These are phyloP conservation scores for Phytophthora cactorum DNA, from an alignment of 352 stramenopile species.

Conservation along the genomic window DNA sequence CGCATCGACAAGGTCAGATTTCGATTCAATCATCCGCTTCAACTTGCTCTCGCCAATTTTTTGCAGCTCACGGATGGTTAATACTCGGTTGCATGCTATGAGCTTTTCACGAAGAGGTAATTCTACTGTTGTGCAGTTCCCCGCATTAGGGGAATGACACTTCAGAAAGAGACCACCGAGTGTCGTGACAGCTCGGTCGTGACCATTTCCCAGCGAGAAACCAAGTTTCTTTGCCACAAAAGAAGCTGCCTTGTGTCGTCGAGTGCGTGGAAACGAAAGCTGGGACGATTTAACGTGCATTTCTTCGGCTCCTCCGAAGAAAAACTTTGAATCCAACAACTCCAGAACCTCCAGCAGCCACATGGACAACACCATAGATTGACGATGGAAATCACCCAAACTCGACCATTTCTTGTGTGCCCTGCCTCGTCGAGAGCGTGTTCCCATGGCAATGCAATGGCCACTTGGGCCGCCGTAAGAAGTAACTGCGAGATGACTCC, in stretches of 20 bases:
- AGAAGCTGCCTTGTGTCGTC: conserved; percentile 37
- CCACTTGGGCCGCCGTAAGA: conserved; percentile 12
- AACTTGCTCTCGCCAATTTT: conserved; percentile 19
- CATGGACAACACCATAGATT: conserved; percentile 40
- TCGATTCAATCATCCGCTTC: conserved; percentile 2
- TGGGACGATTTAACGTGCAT: neutral
- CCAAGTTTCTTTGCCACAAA: conserved; percentile 30
- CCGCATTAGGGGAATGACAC: conserved; percentile 23
- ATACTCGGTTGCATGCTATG: conserved; percentile 9
- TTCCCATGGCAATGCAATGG: conserved; percentile 20
- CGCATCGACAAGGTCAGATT: neutral
- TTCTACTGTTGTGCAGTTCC: conserved; percentile 22
- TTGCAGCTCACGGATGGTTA: conserved; percentile 37
- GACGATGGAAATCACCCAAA: conserved; percentile 37
- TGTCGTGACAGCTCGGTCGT: conserved; percentile 21
- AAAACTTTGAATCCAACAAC: conserved; percentile 46
- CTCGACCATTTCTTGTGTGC: conserved; percentile 34
- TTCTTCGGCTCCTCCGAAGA: conserved; percentile 32
- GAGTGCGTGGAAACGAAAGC: conserved; percentile 32
- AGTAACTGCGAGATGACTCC: conserved; percentile 40
- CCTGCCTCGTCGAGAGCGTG: conserved; percentile 16
- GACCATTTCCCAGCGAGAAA: neutral
- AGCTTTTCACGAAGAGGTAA: conserved; percentile 24
- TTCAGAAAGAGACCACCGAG: conserved; percentile 52
- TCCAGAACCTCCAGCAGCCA: conserved; percentile 48